Evolutionary conservation across 192 early-diverging fungal genomes (phyloP), one percentile per base, ranked within the genome.

Genomic region (Gamsiella multidivaricata): DNA sequence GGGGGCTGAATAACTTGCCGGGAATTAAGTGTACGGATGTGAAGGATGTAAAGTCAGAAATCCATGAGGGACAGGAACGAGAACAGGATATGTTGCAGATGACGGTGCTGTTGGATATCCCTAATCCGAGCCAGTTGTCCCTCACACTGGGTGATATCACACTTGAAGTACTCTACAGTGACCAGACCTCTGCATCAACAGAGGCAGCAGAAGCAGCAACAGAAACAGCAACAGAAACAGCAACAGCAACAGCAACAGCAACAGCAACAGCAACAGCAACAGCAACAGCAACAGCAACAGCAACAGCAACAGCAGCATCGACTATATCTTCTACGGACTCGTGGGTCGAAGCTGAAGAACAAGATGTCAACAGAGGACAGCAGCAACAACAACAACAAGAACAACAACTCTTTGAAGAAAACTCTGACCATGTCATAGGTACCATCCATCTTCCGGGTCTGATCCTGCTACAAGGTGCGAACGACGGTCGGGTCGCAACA

Each of bases 61-160:
- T 12, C 3, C 3, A 28, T 26, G 5, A 12, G 11, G 59, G 59
- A 49, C 29, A 28, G n/a, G 9, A 10, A 32, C 14, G 4, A 1
- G 39, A 14, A 12, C 15, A 32, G 9, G 9, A 61, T 8, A 29
- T 45, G 5, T 14, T 69, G 14, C 18, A 36, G 0, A 34, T 69
- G 34, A 47, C 52, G 5, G 56, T 29, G 2, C 5, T 51, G 20
- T 59, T 73, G 3, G 41, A 51, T 25, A 52, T 73, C 28, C 20
- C n/a, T 0, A 73, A 73, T 28, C 70, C 70, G 0, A 73, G 70
- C 37, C 70, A 73, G 25, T n/a, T 73, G 12, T 39, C 28, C 2
- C 23, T 73, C 9, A 65, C 46, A 0, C 37, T 73, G 1, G 70
- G 70, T 6, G 54, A 64, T 32, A 18, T 49, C 17, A 26, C 33